Evolutionary conservation across 176 grass and related monocot species (phyloP), one percentile per base, ranked within the genome.

Genomic region (Oryza australiensis): DNA sequence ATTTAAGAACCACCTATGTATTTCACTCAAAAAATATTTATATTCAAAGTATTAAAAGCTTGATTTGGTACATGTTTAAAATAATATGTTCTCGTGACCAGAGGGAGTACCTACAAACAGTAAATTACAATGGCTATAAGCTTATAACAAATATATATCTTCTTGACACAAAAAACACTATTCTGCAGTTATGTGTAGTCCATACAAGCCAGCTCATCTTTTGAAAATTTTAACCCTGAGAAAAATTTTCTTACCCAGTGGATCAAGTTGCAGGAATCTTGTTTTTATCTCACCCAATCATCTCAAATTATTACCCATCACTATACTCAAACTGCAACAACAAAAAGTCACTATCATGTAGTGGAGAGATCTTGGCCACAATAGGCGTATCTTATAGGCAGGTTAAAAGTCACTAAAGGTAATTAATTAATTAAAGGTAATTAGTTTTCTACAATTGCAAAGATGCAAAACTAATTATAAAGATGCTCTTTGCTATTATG

Each of bases 201-300:
- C 51, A 55, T 22, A 20, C 51, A 55, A 55, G 51, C 28, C 22
- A 28, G 28, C 70, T 20, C 20, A 55, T 55, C 20, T 55, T 55
- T 18, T 55, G 18, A 22, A 55, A 55, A 15, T 62, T 18, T 9
- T 57, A 71, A 9, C 13, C 32, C 48, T 1, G 12, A 43, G 15
- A 22, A 55, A 24, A 48, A 64, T n/a, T 64, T 48, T 74, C 9
- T 48, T 55, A 48, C 28, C 27, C 13, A 49, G 66, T 79, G 40
- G 67, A 62, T 65, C 83, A 72, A 64, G 28, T 70, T 73, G 53
- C 55, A 35, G 13, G 41, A 26, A 38, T 60, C 51, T 40, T 26
- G 1, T 14, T 72, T 72, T 65, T 29, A 38, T 23, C 22, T 35
- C n/a, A 22, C n/a, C 38, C 38, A 72, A 79, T 49, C 28, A 70